These are phyloP conservation scores for Salvia splendens DNA, from an alignment of 257 asterid genomes.

Conservation along the genomic window DNA sequence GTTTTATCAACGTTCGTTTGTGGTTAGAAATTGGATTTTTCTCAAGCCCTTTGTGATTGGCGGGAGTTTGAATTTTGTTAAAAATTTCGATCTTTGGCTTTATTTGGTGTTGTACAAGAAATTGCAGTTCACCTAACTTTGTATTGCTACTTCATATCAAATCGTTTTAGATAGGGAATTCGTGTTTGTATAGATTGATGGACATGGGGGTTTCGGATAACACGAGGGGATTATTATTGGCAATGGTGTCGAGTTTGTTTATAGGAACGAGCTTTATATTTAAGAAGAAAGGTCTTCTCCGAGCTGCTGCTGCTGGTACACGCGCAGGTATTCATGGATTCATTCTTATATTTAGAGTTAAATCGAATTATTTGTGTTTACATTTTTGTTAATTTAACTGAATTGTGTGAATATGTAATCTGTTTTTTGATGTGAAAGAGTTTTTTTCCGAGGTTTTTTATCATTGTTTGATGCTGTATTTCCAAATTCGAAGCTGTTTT, in stretches of 20 bases:
- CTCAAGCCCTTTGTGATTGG: conserved; percentile 37
- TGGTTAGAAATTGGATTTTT: conserved; percentile 25
- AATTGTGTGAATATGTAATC: background rate
- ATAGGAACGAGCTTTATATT: conserved; percentile 85
- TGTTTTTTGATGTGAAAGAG: background rate
- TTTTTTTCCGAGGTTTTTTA: background rate
- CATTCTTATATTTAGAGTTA: background rate
- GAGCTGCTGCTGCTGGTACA: conserved; percentile 84
- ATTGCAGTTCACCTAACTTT: conserved; percentile 12
- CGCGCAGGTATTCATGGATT: conserved; percentile 46
- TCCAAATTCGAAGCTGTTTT: background rate
- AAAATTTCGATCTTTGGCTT: conserved; percentile 12
- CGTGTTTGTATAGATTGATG: background rate
- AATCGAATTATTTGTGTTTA: background rate
- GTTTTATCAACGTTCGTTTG: conserved; percentile 19
- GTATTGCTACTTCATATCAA: conserved; percentile 21
- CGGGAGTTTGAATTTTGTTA: conserved; percentile 41
- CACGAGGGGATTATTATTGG: conserved; percentile 70
- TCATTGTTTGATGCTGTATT: background rate
- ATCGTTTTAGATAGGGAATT: conserved; percentile 1
- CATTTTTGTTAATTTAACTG: background rate
- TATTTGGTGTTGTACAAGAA: conserved; percentile 1
- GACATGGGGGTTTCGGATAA: conserved; percentile 72
- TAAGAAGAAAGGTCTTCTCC: conserved; percentile 91
- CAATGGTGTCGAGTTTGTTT: conserved; percentile 88